Base-by-base conservation (phyloP, 306 rosid species). In the Oemleria cerasiformis region DNA sequence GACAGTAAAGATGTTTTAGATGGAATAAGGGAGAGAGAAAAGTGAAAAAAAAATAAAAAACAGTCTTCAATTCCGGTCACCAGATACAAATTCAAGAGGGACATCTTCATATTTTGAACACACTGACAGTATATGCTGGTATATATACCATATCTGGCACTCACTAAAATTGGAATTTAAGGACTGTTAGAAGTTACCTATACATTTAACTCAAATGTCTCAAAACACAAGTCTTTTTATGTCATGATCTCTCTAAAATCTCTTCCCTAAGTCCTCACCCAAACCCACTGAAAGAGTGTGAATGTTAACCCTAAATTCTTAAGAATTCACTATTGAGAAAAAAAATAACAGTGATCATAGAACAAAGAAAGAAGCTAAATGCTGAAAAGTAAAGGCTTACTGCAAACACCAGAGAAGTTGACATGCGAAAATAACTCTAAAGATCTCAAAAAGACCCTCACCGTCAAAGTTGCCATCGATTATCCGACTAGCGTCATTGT, bases 381-480 rank as follows among this genome's bases (percentile, higher is more conserved):
- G 23, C 39, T 50, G 30, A 50, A 25, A 25, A 25, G 30, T 25
- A 25, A 25, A 25, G 30, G 30, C 30, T 1, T 1, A 25, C 30
- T 25, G 57, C 57, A 51, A 25, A 45, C 25, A 45, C 19, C 7
- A 43, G 3, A 53, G 20, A 54, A 39, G 25, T 8, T 25, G 40
- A 17, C 25, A 48, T 16, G 36, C 62, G 25, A 54, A 68, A 9
- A 51, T 17, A 50, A 49, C 11, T 47, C 53, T 57, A 53, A 60
- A 10, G 63, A 56, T 7, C 59, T 44, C 57, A 66, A 63, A 38
- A 63, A 44, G 64, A 72, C 25, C 16, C 42, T 39, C 86, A 91
- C 99, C 99, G 67, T 94, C 99, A 67, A 85, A 94, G 79, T 94
- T 94, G 74, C 97, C 99, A 80, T 94, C 99, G 43, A 94, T 86